Conservation (phyloP, 371 early-diverging fungal genomes). For the Haplosporangium sp. region DNA sequence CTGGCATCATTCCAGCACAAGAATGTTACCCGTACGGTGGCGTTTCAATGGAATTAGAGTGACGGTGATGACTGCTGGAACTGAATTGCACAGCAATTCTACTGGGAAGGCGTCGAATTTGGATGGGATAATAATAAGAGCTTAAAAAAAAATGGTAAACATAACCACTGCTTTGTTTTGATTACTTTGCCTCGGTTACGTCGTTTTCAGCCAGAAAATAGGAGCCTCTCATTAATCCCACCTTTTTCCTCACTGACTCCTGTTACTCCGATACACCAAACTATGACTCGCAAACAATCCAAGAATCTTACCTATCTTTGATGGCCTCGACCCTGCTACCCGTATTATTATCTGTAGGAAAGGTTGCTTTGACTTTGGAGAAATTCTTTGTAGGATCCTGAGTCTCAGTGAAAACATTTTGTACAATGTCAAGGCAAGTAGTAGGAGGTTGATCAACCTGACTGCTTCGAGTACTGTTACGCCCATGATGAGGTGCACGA, state of each 20-base stretch:
- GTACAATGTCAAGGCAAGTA: not conserved
- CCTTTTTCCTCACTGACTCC: not conserved
- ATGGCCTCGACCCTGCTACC: not conserved
- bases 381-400: not conserved
- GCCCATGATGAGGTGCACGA: not conserved
- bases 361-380: not conserved
- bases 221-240: not conserved
- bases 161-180: not conserved
- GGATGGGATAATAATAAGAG: too few species aligned
- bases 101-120: too few species aligned
- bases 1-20: too few species aligned
- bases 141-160: too few species aligned
- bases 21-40: not conserved
- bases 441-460: not conserved
- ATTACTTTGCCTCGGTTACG: not conserved
- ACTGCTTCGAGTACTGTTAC: not conserved
- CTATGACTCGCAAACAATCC: not conserved
- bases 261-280: not conserved
- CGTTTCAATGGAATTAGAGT: not conserved
- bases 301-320: not conserved
- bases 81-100: not conserved
- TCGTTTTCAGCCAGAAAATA: not conserved
- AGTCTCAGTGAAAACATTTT: not conserved
- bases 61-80: slow-evolving; percentile 1
- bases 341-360: not conserved